Evolutionary conservation across 164 flowering plant species (phyloP), one percentile per base, ranked within the genome.

Genomic region (Hamamelis virginiana): DNA sequence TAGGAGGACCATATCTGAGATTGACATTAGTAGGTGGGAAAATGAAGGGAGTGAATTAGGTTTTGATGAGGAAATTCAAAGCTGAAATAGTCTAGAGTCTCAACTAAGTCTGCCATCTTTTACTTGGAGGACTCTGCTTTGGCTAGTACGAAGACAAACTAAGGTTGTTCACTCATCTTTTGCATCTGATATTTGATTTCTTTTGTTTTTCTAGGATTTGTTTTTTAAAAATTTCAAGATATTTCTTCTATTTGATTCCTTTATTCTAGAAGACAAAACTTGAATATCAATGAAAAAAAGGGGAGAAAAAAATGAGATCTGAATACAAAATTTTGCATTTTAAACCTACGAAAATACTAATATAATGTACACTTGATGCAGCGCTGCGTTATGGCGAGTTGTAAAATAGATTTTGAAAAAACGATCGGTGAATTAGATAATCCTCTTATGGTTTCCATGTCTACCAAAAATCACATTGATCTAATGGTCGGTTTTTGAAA

Each of bases 101-200:
- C 81, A 74, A 43, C 68, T 81, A 18, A 78, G 72, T 67, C 63
- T 81, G 21, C 84, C 89, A 14, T 86, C 92, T 15, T 83, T 87
- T 74, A 82, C 89, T 1, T 84, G 82, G 77, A 86, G 83, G 68
- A 87, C 89, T 61, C 66, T 89, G 72, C 77, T 76, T 62, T 87
- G 92, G 94, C 82, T 87, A 14, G 82, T 80, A 45, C 91, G 94
- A 60, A 86, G 82, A 71, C 91, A 86, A 71, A 89, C 80, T 76
- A 91, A 85, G 78, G 85, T 91, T 73, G 88, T 78, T 68, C 89
- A 89, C 50, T 87, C 91, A 50, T 82, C 93, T 23, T 77, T 81
- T 48, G 60, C 82, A 25, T 73, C 80, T 14, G 72, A 72, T 68
- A 72, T 78, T 28, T 84, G 81, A 78, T 11, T 43, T 13, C 46